phyloP scores from a whole-genome alignment of 164 flowering plant genomes.

The Nelumbo lutea region DNA sequence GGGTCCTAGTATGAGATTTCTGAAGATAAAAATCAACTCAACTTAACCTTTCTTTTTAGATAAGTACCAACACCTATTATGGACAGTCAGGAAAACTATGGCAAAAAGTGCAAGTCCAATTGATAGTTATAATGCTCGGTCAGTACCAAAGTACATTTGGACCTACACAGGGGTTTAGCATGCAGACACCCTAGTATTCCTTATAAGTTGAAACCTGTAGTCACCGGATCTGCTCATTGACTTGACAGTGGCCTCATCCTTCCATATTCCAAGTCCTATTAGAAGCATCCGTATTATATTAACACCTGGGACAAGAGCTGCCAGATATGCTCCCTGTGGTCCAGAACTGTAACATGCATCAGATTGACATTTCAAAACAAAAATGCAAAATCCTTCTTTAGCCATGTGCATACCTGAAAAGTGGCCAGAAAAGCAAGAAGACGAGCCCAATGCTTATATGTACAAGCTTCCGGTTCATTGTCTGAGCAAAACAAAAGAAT shows the following conservation, averaged over 20 bases:
- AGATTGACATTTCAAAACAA: slow-evolving; percentile 1
- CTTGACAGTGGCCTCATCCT: slow-evolving; percentile 81
- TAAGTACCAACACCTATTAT: too few species aligned
- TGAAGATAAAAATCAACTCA: not conserved
- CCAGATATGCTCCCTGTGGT: slow-evolving; percentile 51
- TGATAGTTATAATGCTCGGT: too few species aligned
- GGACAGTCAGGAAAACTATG: too few species aligned
- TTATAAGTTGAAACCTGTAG: slow-evolving; percentile 43
- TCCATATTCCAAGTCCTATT: slow-evolving; percentile 68
- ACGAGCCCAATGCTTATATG: slow-evolving; percentile 80
- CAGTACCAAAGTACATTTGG: not conserved
- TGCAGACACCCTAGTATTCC: not conserved
- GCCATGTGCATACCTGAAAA: slow-evolving; percentile 62
- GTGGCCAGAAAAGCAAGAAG: slow-evolving; percentile 94
- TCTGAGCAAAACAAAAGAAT: slow-evolving; percentile 35
- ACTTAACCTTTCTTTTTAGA: not conserved
- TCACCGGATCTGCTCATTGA: slow-evolving; percentile 93
- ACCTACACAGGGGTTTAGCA: not conserved
- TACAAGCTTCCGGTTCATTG: slow-evolving; percentile 73
- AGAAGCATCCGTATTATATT: slow-evolving; percentile 75
- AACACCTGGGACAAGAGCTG: slow-evolving; percentile 67
- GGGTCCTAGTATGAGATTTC: not conserved
- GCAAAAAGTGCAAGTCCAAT: too few species aligned
- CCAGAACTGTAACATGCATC: slow-evolving; percentile 47
- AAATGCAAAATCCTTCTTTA: not conserved